A percentile compares a stretch with the other conserved stretches of the same genome.
phyloP scores from a whole-genome alignment of 805 yeast species.

The Candida anglica region DNA sequence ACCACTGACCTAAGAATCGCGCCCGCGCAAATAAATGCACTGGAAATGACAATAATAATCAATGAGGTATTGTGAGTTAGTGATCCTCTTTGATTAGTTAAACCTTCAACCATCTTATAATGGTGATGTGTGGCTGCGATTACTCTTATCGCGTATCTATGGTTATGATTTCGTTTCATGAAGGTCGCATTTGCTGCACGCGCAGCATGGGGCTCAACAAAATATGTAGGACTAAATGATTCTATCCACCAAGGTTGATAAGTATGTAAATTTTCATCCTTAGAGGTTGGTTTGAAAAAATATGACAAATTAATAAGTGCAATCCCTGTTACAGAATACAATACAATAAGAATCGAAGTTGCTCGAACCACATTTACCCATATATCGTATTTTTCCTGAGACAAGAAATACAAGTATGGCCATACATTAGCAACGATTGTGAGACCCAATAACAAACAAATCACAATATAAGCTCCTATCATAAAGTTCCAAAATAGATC shows the following conservation, averaged over 20 bases:
- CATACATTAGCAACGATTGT: constrained; percentile 13
- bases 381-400: constrained; percentile 5
- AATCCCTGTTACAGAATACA: constrained; percentile 12
- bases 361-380: constrained; percentile 18
- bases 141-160: constrained; percentile 18
- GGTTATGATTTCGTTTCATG: constrained; percentile 15
- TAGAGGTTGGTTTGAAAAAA: constrained; percentile 15
- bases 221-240: constrained; percentile 14
- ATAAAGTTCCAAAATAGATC: constrained; percentile 15
- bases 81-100: constrained; percentile 30
- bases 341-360: constrained; percentile 10
- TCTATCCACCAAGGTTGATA: constrained; percentile 23
- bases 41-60: constrained; percentile 39
- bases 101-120: constrained; percentile 25
- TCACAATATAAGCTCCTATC: constrained; percentile 12
- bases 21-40: constrained; percentile 47
- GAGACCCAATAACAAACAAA: constrained; percentile 49
- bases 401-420: constrained; percentile 13
- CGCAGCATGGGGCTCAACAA: constrained; percentile 15
- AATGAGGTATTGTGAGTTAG: constrained; percentile 52
- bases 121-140: constrained; percentile 27
- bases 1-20: constrained; percentile 49
- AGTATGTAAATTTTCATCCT: constrained; percentile 16
- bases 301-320: constrained; percentile 13
- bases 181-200: constrained; percentile 15